phyloP scores from a whole-genome alignment of 129 eudicot genomes.

The Scalesia atractyloides region DNA sequence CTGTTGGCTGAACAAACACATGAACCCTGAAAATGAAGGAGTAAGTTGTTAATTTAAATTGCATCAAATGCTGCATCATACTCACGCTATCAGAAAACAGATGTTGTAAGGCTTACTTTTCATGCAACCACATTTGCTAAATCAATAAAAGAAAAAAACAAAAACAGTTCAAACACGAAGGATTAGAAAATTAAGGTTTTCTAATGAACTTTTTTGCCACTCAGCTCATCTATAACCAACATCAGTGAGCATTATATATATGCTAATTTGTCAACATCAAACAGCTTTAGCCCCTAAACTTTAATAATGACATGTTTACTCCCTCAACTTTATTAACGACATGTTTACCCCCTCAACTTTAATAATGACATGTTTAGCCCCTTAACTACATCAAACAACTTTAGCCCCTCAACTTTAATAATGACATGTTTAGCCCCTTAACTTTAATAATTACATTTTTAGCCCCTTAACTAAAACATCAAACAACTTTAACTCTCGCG shows the following conservation, averaged over 20 bases:
- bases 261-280: too few relatives aligned
- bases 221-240: neutral
- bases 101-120: slow-evolving; percentile 5
- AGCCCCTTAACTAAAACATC: too few relatives aligned
- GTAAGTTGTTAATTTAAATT: slow-evolving; percentile 13
- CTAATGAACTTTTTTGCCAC: slow-evolving; percentile 19
- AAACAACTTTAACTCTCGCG: too few relatives aligned
- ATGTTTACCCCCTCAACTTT: too few relatives aligned
- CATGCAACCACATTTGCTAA: slow-evolving; percentile 8
- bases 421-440: too few relatives aligned
- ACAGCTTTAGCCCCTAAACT: too few relatives aligned
- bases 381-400: too few relatives aligned
- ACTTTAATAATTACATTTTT: too few relatives aligned
- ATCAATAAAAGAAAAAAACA: slow-evolving; percentile 2
- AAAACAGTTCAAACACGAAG: slow-evolving; percentile 11
- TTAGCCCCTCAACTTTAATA: too few relatives aligned
- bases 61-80: slow-evolving; percentile 5
- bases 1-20: slow-evolving; percentile 83
- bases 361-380: too few relatives aligned
- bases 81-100: slow-evolving; percentile 10
- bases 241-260: neutral
- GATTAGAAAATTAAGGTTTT: neutral
- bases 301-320: too few relatives aligned
- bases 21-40: slow-evolving; percentile 69
- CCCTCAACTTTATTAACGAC: too few relatives aligned